Base-by-base conservation (phyloP, 75 land plant species). In the Cunninghamia lanceolata region DNA sequence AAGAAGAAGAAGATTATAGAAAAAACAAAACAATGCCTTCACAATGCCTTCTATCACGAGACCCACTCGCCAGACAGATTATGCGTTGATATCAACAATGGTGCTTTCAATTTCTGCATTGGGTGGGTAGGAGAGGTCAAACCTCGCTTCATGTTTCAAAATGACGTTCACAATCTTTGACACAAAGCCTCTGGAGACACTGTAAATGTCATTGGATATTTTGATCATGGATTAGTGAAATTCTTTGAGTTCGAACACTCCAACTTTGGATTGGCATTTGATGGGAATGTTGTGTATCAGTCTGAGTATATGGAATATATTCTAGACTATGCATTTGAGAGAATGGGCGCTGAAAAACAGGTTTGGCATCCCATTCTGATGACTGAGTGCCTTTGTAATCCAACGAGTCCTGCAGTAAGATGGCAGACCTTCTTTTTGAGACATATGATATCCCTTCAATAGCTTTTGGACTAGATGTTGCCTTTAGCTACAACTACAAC, bases 381-480 rank as follows among this genome's bases (percentile, higher is more conserved):
- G 3, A 40, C 42, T 40, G 1, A 40, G 42, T 40, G 42, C 42
- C 42, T 40, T 1, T 40, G 42, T 40, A 40, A 40, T 40, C 42
- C 42, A 40, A 40, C 42, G 0, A 40, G 42, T 40, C 42, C 1
- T 1, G 1, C 1, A 0, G 1, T 40, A 40, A 40, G 42, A 40
- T 40, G 42, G 1, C 1, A 1, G 1, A 40, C 5, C 42, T 40
- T 40, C 42, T 40, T 40, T 1, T 1, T 4, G 42, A 40, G 42
- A 40, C 42, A 39, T 98, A 98, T 89, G 96, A 94, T 82, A 93
- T 96, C 86, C 96, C 98, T 56, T 95, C 96, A 53, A 86, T 93
- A 98, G 98, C 97, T 66, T 97, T 96, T 94, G 99, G 98, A 81
- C 91, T 94, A 40, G 99, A 98, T 92, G 94, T 92, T 74, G 95